Conservation (phyloP, 352 stramenopile species). For the Phytophthora chlamydospora region DNA sequence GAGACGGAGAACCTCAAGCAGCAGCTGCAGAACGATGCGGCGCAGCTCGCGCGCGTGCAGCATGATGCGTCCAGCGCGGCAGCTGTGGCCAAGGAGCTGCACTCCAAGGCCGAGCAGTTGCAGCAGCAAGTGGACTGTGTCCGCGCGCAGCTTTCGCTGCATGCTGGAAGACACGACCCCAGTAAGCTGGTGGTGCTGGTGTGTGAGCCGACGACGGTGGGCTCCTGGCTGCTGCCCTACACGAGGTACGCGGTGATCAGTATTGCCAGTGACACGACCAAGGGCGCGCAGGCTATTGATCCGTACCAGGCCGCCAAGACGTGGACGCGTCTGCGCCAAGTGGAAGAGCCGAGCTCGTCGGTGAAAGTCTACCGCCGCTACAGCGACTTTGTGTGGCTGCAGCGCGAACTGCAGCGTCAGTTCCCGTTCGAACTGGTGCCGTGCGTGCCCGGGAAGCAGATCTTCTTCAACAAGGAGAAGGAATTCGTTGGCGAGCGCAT, state of each 20-base stretch:
- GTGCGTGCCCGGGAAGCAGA: slow-evolving; percentile 73
- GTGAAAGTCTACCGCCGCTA: slow-evolving; percentile 88
- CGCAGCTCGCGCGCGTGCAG: slow-evolving; percentile 74
- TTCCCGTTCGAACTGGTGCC: slow-evolving; percentile 82
- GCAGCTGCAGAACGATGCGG: slow-evolving; percentile 71
- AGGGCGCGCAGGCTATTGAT: slow-evolving; percentile 50
- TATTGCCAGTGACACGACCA: slow-evolving; percentile 63
- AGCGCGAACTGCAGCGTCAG: slow-evolving; percentile 63
- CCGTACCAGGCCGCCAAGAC: slow-evolving; percentile 76
- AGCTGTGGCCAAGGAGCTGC: slow-evolving; percentile 67
- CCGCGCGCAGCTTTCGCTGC: slow-evolving; percentile 75
- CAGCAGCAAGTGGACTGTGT: slow-evolving; percentile 83
- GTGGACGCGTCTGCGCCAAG: slow-evolving; percentile 77
- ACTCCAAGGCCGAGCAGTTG: slow-evolving; percentile 70
- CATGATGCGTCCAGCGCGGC: slow-evolving; percentile 72
- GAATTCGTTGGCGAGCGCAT: slow-evolving; percentile 90
- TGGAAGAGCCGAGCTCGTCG: slow-evolving; percentile 70
- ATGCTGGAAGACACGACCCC: slow-evolving; percentile 76
- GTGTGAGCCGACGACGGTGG: slow-evolving; percentile 78
- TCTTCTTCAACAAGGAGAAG: slow-evolving; percentile 87
- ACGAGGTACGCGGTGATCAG: slow-evolving; percentile 86
- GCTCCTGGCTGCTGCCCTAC: slow-evolving; percentile 85
- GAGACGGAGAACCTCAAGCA: slow-evolving; percentile 81
- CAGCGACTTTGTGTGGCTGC: slow-evolving; percentile 88
- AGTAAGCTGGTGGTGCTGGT: slow-evolving; percentile 84